Evolutionary conservation across 78 protist species (phyloP), one percentile per base, ranked within the genome.

Genomic region (Pigoraptor vietnamica): DNA sequence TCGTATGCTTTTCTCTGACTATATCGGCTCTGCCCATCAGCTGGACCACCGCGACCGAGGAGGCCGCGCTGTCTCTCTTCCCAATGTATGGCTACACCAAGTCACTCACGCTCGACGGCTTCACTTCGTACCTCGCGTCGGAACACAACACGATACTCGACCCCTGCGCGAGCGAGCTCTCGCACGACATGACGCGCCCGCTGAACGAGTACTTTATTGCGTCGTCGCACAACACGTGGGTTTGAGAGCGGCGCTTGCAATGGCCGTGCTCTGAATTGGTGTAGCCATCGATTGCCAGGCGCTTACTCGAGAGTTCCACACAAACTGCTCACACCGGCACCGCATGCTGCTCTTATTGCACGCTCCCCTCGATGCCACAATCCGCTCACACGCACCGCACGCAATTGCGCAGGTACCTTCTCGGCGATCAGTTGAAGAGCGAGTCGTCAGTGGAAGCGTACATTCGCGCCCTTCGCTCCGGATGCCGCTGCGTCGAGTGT

Each of bases 161-260:
- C 14, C 67, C 14, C 29, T 6, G 67, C 14, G 67, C 6, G 6
- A 6, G 6, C 14, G 67, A 48, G 67, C 84, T 89, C 88, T 21
- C 0, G 40, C 96, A 96, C 23, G 96, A 95, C 87, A 96, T 96
- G 92, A 39, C 35, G 23, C 92, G n/a, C 40, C 98, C 98, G 37
- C 91, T 97, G 24, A 1, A 94, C 0, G 37, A 93, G 33, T 98
- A 98, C 90, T 97, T 48, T 67, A 92, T 92, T 79, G 86, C 40
- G 33, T 96, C 98, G 39, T 93, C 96, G 10, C 99, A 98, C 94
- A 98, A 98, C 91, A 96, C 99, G 79, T 98, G 97, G 92, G 40
- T 93, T 39, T 35, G 48, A 0, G 1, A 23, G 48, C 35, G 90
- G n/a, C n/a, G 67, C 14, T 48, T 48, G 67, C 6, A 14, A 21